phyloP scores from a whole-genome alignment of 1,139 yeast species.

The Taiozyma sp. region DNA sequence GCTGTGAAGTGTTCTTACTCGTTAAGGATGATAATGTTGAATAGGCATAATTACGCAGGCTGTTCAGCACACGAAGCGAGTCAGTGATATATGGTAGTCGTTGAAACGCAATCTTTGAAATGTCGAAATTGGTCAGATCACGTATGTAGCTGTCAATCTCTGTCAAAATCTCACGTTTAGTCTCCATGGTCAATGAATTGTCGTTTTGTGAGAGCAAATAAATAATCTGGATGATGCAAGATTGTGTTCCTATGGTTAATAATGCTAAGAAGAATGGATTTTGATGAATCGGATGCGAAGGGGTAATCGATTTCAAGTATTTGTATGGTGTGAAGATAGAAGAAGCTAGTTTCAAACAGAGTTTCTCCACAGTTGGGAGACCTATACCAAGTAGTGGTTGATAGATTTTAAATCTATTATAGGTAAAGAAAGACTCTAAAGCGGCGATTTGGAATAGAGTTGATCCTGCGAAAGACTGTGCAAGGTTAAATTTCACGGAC shows the following conservation, averaged over 20 bases:
- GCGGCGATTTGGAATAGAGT: not conserved
- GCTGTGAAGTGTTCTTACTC: not conserved
- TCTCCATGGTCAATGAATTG: not conserved
- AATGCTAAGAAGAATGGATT: not conserved
- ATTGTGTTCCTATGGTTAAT: not conserved
- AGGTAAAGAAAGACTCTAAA: conserved; percentile 1
- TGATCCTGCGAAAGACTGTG: not conserved
- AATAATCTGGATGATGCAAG: not conserved
- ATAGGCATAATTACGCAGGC: not conserved
- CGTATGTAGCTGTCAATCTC: not conserved
- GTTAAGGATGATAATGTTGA: not conserved
- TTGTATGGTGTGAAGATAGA: conserved; percentile 1
- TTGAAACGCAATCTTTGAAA: not conserved
- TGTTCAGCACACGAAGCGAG: not conserved
- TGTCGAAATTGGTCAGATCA: not conserved
- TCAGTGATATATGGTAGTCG: not conserved
- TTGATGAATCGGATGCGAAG: not conserved
- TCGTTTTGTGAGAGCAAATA: not conserved
- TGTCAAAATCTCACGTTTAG: not conserved
- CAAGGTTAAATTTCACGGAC: not conserved
- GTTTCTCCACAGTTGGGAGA: not conserved
- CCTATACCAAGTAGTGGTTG: not conserved
- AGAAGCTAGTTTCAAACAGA: conserved; percentile 1
- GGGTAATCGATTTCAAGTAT: not conserved
- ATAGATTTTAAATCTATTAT: conserved; percentile 3